A percentile compares a stretch with the other conserved stretches of the same genome.
Evolutionary conservation across 2,329 filamentous ascomycete species (phyloP).

Genomic region (Aspergillus thermomutatus): DNA sequence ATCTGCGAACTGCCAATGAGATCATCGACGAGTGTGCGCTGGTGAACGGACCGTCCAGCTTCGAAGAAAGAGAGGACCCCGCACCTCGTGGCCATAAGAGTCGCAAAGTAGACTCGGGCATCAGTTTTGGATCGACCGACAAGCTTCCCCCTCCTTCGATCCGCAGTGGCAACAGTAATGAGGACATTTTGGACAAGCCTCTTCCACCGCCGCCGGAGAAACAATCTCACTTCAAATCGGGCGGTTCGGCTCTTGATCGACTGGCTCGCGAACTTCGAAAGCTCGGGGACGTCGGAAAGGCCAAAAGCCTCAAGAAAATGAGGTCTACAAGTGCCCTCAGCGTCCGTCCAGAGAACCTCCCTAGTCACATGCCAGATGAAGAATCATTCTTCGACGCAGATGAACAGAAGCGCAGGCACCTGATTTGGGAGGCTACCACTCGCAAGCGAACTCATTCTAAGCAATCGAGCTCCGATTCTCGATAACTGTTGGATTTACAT

Average conservation of each 20-base stretch:
- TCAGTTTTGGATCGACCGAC: constrained; percentile 52
- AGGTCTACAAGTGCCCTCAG: constrained; percentile 54
- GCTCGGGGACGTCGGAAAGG: constrained; percentile 25
- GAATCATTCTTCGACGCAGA: constrained; percentile 48
- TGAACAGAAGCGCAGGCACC: constrained; percentile 46
- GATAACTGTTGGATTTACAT: background rate
- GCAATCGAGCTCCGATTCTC: constrained; percentile 17
- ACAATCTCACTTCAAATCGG: constrained; percentile 21
- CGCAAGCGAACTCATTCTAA: constrained; percentile 31
- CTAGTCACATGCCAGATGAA: constrained; percentile 31
- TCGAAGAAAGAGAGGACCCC: constrained; percentile 27
- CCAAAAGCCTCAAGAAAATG: constrained; percentile 42
- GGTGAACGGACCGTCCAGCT: constrained; percentile 44
- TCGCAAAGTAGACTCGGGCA: constrained; percentile 62
- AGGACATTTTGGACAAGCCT: constrained; percentile 38
- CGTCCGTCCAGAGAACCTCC: constrained; percentile 34
- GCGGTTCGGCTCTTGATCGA: constrained; percentile 55
- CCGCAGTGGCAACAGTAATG: constrained; percentile 31
- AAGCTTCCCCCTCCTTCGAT: constrained; percentile 37
- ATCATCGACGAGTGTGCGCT: constrained; percentile 59
- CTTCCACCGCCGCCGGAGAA: constrained; percentile 36
- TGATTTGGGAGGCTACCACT: constrained; percentile 47
- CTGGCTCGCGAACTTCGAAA: constrained; percentile 58
- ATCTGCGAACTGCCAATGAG: constrained; percentile 56
- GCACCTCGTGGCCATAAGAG: constrained; percentile 40